These are phyloP conservation scores for Tolypocladium nubicola DNA, from an alignment of 2,329 filamentous ascomycete species.

Conservation along the genomic window DNA sequence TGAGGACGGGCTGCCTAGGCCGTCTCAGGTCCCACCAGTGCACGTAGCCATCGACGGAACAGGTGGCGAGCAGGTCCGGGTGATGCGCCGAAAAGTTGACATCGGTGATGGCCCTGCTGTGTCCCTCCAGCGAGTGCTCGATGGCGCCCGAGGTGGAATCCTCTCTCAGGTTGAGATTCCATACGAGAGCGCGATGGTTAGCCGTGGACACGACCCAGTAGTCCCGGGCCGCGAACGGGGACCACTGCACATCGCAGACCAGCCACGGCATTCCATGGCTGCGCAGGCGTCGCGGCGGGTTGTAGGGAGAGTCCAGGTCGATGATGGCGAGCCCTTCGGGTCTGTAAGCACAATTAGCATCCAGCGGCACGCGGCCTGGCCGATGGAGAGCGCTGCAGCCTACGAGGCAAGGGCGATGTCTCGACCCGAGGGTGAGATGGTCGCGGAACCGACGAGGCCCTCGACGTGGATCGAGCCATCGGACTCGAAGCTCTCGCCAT, in stretches of 20 bases:
- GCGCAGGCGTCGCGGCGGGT: slow-evolving; percentile 68
- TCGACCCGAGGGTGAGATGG: slow-evolving; percentile 82
- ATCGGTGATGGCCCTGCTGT: slow-evolving; percentile 80
- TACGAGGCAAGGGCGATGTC: slow-evolving; percentile 82
- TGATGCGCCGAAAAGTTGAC: slow-evolving; percentile 94
- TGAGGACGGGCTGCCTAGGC: slow-evolving; percentile 62
- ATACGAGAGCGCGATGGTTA: slow-evolving; percentile 88
- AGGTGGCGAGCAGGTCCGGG: slow-evolving; percentile 80
- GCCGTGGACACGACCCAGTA: slow-evolving; percentile 93
- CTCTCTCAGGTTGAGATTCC: slow-evolving; percentile 76
- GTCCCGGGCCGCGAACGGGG: slow-evolving; percentile 77
- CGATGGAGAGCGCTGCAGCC: slow-evolving; percentile 14
- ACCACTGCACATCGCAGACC: slow-evolving; percentile 95
- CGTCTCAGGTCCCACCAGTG: slow-evolving; percentile 83
- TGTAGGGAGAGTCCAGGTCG: slow-evolving; percentile 82
- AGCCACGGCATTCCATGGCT: slow-evolving; percentile 87
- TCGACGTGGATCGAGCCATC: slow-evolving; percentile 79
- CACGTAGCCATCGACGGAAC: slow-evolving; percentile 85
- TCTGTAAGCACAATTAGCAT: slow-evolving; percentile 22
- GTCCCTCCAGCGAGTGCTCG: slow-evolving; percentile 78
- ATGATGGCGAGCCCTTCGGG: slow-evolving; percentile 85
- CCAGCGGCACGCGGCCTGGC: background rate
- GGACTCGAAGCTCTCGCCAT: slow-evolving; percentile 79
- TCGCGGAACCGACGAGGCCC: slow-evolving; percentile 74
- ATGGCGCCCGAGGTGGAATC: slow-evolving; percentile 62